Evolutionary conservation across 371 early-diverging fungal species (phyloP), one percentile per base, ranked within the genome.

Genomic region (Rhizopus microsporus): DNA sequence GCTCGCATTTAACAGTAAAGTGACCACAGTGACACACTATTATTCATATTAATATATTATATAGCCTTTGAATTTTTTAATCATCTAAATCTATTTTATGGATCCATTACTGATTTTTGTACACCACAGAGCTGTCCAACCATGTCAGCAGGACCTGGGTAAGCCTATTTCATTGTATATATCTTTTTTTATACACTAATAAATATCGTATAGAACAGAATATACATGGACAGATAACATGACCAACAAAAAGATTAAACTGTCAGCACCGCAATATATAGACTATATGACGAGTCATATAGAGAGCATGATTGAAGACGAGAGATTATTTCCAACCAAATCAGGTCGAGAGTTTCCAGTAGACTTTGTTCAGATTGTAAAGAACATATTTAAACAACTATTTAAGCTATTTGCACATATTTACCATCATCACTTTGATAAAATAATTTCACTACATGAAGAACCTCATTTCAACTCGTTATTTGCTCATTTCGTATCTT

Each of bases 401-500:
- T 91, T 94, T 62, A 88, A 95, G 42, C 81, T 98, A 12, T 87
- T 96, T 69, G 95, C 93, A 2, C 98, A 98, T 67, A 91, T 98
- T 31, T 98, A 94, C 70, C 92, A 93, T 72, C 67, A 84, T 13
- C 98, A 98, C 65, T 94, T 90, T 58, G 93, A 92, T 54, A 86
- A 88, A 69, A 82, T 96, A 37, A 70, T 94, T 39, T 86, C 88
- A 53, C 73, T 97, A 15, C 79, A 83, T 47, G 85, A 89, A 55
- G 97, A 98, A 62, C 88, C 87, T 0, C 97, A 98, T 63, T 85
- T 97, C 63, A 96, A 98, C 75, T 92, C 97, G 3, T 77, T 96
- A 12, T 94, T 95, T 81, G 93, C 95, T 4, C 97, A 98, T 65
- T 93, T 96, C 68, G 82, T 93, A 39, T 89, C 92, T 9, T 98